Base-by-base conservation (phyloP, 805 yeast species). In the Debaryomyces hansenii region DNA sequence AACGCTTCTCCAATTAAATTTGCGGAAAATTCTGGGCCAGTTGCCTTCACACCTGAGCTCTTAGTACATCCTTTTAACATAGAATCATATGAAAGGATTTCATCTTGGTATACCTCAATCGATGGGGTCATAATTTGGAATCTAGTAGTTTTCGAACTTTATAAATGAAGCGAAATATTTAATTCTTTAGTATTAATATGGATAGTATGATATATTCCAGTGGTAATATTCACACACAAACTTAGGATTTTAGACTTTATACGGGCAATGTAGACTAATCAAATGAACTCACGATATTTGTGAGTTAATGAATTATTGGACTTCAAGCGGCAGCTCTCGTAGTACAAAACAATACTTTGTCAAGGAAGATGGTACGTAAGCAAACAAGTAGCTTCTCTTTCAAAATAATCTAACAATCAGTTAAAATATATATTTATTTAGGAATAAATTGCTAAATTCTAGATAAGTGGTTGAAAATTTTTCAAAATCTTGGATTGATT, bases 261-360 rank as follows among this genome's bases (percentile, higher is more conserved):
- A 31, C 7, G 34, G 34, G 34, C 34, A 11, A 31, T 31, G 16
- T 31, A 31, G 34, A 31, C 34, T 31, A 31, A 14, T n/a, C 34
- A 31, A 31, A 11, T 35, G 15, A 47, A 63, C 72, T 67, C 73
- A 66, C 70, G 47, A 46, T 37, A 42, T 43, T n/a, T 32, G 72
- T 63, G 76, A 71, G 75, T 60, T 55, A 40, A 40, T 39, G 43
- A 40, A 40, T 39, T 41, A 47, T 27, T 36, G 42, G 52, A 64
- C 71, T 61, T 69, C 72, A 69, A 64, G 70, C 74, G 74, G 74
- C 74, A 69, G 74, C 74, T 69, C 74, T 68, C 74, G 74, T 69
- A 40, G 53, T 41, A 33, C 41, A 35, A 46, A 45, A 43, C 21
- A 38, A 14, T 7, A 31, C 7, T 6, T 31, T 9, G 8, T 24